A percentile compares a stretch with the other conserved stretches of the same genome.
Evolutionary conservation across 805 yeast species (phyloP).

Genomic region (Zygoascus flipseniorum): DNA sequence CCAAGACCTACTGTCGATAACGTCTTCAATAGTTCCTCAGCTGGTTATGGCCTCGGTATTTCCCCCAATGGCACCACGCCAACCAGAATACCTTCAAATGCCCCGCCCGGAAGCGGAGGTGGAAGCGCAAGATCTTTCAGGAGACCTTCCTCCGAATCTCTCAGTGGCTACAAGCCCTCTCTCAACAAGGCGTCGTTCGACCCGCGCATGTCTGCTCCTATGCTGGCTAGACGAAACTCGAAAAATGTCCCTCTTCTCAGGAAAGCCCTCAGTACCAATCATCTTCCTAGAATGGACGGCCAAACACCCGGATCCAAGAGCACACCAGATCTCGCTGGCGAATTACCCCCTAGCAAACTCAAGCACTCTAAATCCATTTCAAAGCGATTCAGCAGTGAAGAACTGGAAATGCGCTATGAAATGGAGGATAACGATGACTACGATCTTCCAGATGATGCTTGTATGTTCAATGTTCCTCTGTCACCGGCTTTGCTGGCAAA

Average conservation of each 20-base stretch:
- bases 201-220: not conserved
- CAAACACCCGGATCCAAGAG: not conserved
- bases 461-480: conserved; percentile 57
- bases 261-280: conserved; percentile 12
- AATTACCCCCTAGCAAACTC: not conserved
- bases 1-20: not conserved
- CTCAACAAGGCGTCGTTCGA: not conserved
- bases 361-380: not conserved
- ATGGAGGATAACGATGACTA: conserved; percentile 38
- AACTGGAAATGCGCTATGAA: conserved; percentile 28
- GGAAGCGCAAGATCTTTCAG: not conserved
- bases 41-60: not conserved
- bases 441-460: conserved; percentile 44
- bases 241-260: conserved; percentile 10
- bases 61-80: not conserved
- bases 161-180: not conserved
- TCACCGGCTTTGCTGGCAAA: conserved; percentile 43
- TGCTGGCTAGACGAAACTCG: conserved; percentile 1
- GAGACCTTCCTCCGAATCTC: not conserved
- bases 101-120: not conserved
- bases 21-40: not conserved
- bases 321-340: not conserved
- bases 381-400: conserved; percentile 13
- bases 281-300: conserved; percentile 4
- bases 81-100: not conserved